phyloP scores from a whole-genome alignment of 2,329 filamentous ascomycete genomes.

The Leptographium flavum region DNA sequence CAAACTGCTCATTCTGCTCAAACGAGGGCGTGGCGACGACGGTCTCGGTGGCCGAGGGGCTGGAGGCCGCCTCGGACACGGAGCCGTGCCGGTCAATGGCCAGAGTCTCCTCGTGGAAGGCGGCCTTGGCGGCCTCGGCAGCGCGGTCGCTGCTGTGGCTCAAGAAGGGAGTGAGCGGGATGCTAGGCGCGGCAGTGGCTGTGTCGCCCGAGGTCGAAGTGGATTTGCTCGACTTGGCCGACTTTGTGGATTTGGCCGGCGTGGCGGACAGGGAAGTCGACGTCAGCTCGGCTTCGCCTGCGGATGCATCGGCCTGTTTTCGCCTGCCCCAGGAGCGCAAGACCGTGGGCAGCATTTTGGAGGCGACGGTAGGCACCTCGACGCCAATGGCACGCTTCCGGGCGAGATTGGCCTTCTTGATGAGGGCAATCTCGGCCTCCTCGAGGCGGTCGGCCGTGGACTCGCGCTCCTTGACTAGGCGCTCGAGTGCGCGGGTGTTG shows the following conservation, averaged over 20 bases:
- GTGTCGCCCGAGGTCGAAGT: background rate
- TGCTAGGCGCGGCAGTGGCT: background rate
- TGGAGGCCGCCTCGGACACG: background rate
- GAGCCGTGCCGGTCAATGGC: background rate
- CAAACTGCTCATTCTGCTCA: background rate
- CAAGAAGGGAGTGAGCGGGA: background rate
- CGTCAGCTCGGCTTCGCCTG: background rate
- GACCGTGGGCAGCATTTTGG: background rate
- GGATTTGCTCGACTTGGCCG: too few species aligned
- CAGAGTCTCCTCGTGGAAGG: background rate
- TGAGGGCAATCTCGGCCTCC: conserved; percentile 65
- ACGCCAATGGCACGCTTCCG: conserved; percentile 31
- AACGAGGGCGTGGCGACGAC: background rate
- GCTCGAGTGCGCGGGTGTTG: conserved; percentile 59
- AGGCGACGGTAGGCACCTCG: background rate
- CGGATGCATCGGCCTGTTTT: background rate
- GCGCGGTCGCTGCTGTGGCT: background rate
- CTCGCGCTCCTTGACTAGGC: conserved; percentile 65
- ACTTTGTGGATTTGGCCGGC: too few species aligned
- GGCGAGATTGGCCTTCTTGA: conserved; percentile 55
- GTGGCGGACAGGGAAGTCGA: background rate
- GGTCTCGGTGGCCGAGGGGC: background rate
- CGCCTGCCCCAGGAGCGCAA: background rate
- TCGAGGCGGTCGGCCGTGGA: conserved; percentile 66
- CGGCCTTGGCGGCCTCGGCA: background rate